Base-by-base conservation (phyloP, 257 asterid genomes). In the Apocynum venetum region DNA sequence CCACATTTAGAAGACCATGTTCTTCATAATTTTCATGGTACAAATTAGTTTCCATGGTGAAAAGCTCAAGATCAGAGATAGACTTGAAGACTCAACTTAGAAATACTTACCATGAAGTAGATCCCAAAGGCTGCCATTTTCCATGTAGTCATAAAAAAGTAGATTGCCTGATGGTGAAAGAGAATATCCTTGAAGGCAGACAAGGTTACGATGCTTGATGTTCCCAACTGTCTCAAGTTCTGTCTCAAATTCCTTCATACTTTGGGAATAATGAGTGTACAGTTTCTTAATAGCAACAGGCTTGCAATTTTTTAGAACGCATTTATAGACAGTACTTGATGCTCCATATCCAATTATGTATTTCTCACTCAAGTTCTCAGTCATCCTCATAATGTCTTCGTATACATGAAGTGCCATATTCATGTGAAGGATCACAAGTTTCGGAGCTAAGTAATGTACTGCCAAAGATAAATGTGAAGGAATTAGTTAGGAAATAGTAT, bases 371-470 rank as follows among this genome's bases (percentile, higher is more conserved):
- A 95, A 81, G 74, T 95, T 92, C 78, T 92, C 98, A 0, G 98
- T 95, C 96, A 91, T 91, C 82, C 98, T 89, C 98, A 95, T 95
- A 13, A 95, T 91, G 85, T 95, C 98, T 55, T 95, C 98, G 8
- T 91, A 95, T 49, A 95, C 93, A 55, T 95, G 98, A 72, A 95
- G 97, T 36, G 98, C 98, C 98, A 93, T 90, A 79, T 95, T 95
- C 98, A 95, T 92, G 92, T 95, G 90, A 73, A 95, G 97, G 83
- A 92, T 90, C 25, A 92, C 97, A 46, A 95, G 98, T 88, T 92
- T 95, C 0, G 98, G 98, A 74, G 91, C 75, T 31, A 96, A 86
- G 87, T 89, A 95, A 60, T 71, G 81, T 25, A 90, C 98, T 92
- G 91, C 8, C 41, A 9, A 73, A 47, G 8, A 36, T 53, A 38